Conservation (phyloP, 2,329 filamentous ascomycete species). For the Pyrenophora seminiperda region DNA sequence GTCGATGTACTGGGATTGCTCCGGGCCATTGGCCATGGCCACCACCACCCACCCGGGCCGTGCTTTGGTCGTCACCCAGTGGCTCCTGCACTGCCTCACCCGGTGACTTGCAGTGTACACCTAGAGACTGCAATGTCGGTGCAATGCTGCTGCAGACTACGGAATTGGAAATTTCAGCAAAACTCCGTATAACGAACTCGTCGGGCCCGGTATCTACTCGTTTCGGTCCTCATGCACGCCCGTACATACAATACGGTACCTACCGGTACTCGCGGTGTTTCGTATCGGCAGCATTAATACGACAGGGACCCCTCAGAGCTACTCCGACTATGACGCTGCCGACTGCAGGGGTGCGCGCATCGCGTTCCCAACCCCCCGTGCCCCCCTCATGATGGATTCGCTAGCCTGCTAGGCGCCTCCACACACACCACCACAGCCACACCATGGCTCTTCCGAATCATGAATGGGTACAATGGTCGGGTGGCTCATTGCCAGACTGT, state of each 20-base stretch:
- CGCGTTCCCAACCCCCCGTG: too few species aligned
- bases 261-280: neutral
- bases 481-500: too few species aligned
- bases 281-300: neutral
- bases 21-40: slow-evolving; percentile 9
- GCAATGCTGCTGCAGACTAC: neutral
- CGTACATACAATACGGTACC: too few species aligned
- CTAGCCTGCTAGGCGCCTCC: neutral
- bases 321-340: neutral
- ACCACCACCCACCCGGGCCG: neutral
- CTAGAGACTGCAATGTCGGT: neutral
- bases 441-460: too few species aligned
- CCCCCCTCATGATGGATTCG: too few species aligned
- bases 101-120: neutral
- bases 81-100: neutral
- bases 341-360: neutral
- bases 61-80: too few species aligned
- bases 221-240: too few species aligned
- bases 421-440: neutral
- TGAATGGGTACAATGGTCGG: too few species aligned
- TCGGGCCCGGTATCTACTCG: too few species aligned
- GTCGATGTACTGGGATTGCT: neutral
- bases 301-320: neutral
- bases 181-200: too few species aligned
- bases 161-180: too few species aligned